These are phyloP conservation scores for Entonaema liquescens DNA, from an alignment of 495 filamentous ascomycete species.

Conservation along the genomic window DNA sequence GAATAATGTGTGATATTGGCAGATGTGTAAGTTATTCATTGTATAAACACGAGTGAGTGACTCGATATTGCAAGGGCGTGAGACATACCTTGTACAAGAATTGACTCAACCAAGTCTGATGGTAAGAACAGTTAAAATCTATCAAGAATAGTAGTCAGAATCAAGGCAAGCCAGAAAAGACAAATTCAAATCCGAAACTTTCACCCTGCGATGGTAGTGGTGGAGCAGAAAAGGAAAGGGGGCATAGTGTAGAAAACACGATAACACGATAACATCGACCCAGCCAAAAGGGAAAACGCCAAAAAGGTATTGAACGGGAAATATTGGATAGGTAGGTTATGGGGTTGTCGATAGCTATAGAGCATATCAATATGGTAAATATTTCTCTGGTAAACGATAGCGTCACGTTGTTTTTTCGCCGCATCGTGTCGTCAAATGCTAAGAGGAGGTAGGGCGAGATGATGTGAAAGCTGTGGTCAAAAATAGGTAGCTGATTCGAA, in stretches of 20 bases:
- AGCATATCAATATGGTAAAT: neutral
- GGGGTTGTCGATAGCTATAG: neutral
- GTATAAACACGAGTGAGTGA: neutral
- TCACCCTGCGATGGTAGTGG: neutral
- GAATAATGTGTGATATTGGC: neutral
- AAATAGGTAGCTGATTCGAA: neutral
- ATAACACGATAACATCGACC: neutral
- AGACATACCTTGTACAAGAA: conserved; percentile 26
- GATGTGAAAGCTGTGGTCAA: neutral
- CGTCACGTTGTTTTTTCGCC: neutral
- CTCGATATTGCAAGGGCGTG: neutral
- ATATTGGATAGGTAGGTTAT: neutral
- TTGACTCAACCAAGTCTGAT: conserved; percentile 14
- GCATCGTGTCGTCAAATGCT: neutral
- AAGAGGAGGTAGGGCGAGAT: neutral
- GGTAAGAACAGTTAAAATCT: conserved; percentile 21
- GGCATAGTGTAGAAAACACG: neutral
- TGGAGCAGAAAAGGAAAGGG: neutral
- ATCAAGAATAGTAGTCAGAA: conserved; percentile 1
- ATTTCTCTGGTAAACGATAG: neutral
- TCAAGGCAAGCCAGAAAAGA: neutral
- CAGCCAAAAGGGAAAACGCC: neutral
- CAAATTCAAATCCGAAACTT: neutral
- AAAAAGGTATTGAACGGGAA: neutral
- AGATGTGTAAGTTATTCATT: neutral